These are phyloP conservation scores for Wickerhamiella domercqiae DNA, from an alignment of 805 yeast genomes.

Conservation along the genomic window DNA sequence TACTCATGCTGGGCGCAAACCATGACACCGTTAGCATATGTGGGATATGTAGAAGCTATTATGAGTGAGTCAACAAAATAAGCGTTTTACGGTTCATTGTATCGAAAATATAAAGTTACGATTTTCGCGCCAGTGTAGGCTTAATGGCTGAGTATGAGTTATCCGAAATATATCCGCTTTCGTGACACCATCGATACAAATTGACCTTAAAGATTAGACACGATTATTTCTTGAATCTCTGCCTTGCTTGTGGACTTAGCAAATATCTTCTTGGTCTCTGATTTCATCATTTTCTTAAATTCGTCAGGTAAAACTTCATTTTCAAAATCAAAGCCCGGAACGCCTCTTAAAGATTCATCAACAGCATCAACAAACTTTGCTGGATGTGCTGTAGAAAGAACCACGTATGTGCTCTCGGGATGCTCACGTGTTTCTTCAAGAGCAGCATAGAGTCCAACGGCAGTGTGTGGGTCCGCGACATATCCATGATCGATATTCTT, in stretches of 20 bases:
- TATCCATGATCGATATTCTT: conserved; percentile 42
- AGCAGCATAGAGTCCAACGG: conserved; percentile 82
- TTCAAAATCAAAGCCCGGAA: conserved; percentile 71
- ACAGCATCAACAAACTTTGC: conserved; percentile 98
- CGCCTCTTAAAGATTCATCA: conserved; percentile 51
- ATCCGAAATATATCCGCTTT: no score
- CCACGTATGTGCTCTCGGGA: conserved; percentile 33
- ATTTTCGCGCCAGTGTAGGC: no score
- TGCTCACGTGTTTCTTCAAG: conserved; percentile 35
- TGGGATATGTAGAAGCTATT: no score
- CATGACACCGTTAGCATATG: no score
- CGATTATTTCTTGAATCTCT: conserved; percentile 58
- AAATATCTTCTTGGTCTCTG: conserved; percentile 65
- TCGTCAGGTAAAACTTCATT: conserved; percentile 79
- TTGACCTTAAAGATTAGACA: conserved; percentile 38
- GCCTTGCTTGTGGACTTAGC: conserved; percentile 13
- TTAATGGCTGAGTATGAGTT: no score
- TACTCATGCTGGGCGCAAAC: no score
- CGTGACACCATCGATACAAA: no score
- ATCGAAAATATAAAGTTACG: no score
- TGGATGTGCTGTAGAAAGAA: conserved; percentile 96
- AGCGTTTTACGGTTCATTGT: no score
- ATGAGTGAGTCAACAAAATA: no score
- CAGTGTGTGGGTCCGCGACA: conserved; percentile 90
- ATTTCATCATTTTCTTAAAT: conserved; percentile 50